Evolutionary conservation across 805 yeast genomes (phyloP).

Genomic region (Diddensiella santjacobensis): DNA sequence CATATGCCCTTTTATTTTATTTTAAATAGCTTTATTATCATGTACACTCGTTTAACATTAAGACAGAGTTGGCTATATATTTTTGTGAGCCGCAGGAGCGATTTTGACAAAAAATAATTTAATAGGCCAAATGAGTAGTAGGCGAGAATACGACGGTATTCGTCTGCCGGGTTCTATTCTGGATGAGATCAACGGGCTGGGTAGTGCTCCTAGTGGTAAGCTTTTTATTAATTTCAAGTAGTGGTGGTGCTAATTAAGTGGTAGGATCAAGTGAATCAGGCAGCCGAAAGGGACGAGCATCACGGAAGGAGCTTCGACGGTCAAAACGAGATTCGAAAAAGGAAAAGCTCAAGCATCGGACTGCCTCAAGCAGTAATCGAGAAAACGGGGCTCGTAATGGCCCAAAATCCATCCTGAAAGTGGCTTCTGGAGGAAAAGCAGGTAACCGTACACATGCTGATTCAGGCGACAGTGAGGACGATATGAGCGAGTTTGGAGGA

Average conservation of each 20-base stretch:
- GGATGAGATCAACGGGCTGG: constrained; percentile 11
- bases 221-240: too few relatives aligned
- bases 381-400: not conserved
- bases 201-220: not conserved
- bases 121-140: not conserved
- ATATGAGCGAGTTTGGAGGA: not conserved
- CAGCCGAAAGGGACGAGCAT: constrained; percentile 17
- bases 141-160: constrained; percentile 10
- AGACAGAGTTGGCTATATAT: too few relatives aligned
- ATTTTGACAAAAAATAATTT: too few relatives aligned
- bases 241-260: too few relatives aligned
- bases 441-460: constrained; percentile 6
- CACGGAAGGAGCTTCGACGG: constrained; percentile 33
- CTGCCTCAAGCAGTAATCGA: constrained; percentile 1
- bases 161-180: constrained; percentile 15
- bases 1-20: too few relatives aligned
- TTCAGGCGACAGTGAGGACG: constrained; percentile 23
- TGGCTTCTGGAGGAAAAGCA: too few relatives aligned
- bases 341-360: constrained; percentile 8
- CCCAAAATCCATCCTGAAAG: too few relatives aligned
- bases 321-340: constrained; percentile 15
- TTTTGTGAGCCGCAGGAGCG: too few relatives aligned
- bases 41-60: not conserved
- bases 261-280: constrained; percentile 31
- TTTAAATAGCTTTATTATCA: not conserved